Conservation (phyloP, 371 early-diverging fungal species). For the Vairimorpha ceranae region DNA sequence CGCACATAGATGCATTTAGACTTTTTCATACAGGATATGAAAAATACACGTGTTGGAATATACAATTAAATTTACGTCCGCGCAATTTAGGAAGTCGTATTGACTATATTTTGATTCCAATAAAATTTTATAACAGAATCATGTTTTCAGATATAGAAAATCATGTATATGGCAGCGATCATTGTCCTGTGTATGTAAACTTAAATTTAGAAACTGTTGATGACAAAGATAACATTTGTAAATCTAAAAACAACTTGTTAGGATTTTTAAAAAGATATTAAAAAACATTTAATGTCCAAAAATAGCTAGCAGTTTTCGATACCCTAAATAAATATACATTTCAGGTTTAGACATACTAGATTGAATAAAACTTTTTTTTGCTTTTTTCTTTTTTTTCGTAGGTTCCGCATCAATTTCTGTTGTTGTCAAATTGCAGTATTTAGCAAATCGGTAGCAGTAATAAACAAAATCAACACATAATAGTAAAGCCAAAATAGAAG, state of each 20-base stretch:
- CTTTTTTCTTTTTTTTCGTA: background rate
- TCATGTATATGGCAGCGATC: constrained; percentile 73
- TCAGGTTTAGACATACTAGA: background rate
- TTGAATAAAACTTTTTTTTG: background rate
- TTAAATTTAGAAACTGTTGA: constrained; percentile 53
- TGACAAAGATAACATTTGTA: constrained; percentile 2
- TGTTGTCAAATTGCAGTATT: background rate
- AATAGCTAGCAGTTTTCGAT: background rate
- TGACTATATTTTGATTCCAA: constrained; percentile 71
- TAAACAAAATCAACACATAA: constrained; percentile 15
- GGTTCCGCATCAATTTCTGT: background rate
- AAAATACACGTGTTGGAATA: constrained; percentile 70
- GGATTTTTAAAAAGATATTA: background rate
- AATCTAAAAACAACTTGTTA: constrained; percentile 33
- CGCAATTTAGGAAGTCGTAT: constrained; percentile 68
- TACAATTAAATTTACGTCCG: constrained; percentile 59
- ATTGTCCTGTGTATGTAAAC: constrained; percentile 71
- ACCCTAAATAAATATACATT: background rate
- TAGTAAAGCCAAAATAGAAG: background rate
- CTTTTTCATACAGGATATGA: constrained; percentile 47
- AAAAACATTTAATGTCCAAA: background rate
- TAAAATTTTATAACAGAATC: constrained; percentile 65
- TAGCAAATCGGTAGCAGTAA: constrained; percentile 11
- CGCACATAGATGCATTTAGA: constrained; percentile 63
- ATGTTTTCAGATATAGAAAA: constrained; percentile 66